phyloP scores from a whole-genome alignment of 176 grass and related monocot genomes.

The Oryza brachyantha region DNA sequence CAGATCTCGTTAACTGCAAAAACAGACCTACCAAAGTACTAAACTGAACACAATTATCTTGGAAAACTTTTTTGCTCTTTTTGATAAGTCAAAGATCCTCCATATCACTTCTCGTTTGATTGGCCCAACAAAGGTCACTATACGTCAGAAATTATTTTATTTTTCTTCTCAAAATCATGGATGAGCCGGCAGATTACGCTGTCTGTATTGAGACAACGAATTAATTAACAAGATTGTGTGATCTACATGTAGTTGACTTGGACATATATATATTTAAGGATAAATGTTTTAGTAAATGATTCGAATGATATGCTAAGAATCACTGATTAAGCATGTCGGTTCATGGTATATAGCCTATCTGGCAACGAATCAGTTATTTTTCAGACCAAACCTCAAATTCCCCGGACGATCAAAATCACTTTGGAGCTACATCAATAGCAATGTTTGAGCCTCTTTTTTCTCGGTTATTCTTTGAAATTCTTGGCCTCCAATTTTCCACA shows the following conservation, averaged over 20 bases:
- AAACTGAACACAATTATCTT: not conserved
- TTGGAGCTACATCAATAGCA: not conserved
- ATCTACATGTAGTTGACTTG: constrained; percentile 14
- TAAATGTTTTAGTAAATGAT: not conserved
- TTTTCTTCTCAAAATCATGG: not conserved
- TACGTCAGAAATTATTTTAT: not conserved
- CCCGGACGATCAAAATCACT: not conserved
- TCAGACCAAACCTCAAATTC: not conserved
- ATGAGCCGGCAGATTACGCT: not conserved
- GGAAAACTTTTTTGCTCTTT: not conserved
- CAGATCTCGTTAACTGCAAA: not conserved
- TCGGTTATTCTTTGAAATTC: too few relatives aligned
- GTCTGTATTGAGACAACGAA: not conserved
- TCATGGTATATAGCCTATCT: not conserved
- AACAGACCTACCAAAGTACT: not conserved
- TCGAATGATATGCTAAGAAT: not conserved
- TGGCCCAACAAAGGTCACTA: constrained; percentile 15
- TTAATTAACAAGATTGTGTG: not conserved
- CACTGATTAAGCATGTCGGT: not conserved
- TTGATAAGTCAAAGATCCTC: constrained; percentile 17
- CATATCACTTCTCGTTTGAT: not conserved
- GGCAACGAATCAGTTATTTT: not conserved
- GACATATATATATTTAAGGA: not conserved
- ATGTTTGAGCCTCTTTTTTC: not conserved
- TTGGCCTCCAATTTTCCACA: too few relatives aligned